Evolutionary conservation across 2,329 filamentous ascomycete species (phyloP), one percentile per base, ranked within the genome.

Genomic region (Trichoderma guizhouense): DNA sequence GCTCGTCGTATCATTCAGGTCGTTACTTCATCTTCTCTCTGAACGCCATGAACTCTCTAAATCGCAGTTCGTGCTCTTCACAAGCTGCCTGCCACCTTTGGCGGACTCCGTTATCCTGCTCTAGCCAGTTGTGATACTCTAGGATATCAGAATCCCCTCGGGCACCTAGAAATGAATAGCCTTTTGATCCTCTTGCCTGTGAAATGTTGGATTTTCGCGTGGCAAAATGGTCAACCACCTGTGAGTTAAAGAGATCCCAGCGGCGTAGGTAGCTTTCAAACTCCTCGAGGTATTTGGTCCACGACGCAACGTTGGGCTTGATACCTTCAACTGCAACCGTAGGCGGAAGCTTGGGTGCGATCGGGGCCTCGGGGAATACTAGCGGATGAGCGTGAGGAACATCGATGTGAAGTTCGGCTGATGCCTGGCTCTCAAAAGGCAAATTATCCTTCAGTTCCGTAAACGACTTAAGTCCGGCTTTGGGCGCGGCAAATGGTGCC

Each of bases 31-130:
- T 84, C 82, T 80, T 83, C 51, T 83, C 80, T 72, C 83, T 80
- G 72, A 83, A 83, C 32, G 79, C 84, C 79, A 86, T 83, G 76
- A 90, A 92, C 74, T 89, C 86, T 74, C 85, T 83, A 71, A 93
- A 82, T 11, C 86, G 86, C 71, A 84, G 79, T 71, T 88, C 85
- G 77, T 94, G 92, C 72, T 85, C 85, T 57, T 88, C 86, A 73
- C 87, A 88, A 8, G 88, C 88, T 9, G 85, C 79, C 34, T 81
- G 81, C 90, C 92, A 93, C 71, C 86, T 85, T 76, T 84, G 84
- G 71, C 90, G 84, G 6, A 93, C 87, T 62, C 84, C 83, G 74
- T 89, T 86, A 77, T 94, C 92, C 79, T 93, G 88, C 74, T 87
- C 86, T 70, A 91, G 81, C 78, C 87, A 88, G 47, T 82, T 82